phyloP scores from a whole-genome alignment of 106 monocot genomes.

The Dioscorea alata region DNA sequence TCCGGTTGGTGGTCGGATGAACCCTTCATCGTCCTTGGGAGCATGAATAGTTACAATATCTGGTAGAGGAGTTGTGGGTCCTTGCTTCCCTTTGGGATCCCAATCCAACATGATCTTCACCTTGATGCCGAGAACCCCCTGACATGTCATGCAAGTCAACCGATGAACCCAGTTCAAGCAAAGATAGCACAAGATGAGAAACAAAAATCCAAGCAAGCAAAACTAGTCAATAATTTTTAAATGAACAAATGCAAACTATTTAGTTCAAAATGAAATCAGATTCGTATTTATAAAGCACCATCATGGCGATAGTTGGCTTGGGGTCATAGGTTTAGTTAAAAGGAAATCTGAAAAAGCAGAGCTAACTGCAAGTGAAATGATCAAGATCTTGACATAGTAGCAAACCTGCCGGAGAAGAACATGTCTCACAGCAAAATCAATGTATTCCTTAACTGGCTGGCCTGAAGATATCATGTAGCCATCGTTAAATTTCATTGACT shows the following conservation, averaged over 20 bases:
- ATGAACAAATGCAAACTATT: no score
- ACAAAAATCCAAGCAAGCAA: neutral
- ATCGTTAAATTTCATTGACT: neutral
- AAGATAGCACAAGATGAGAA: neutral
- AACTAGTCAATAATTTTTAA: no score
- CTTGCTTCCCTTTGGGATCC: neutral
- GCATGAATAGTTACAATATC: neutral
- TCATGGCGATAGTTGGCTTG: no score
- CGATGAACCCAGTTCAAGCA: no score
- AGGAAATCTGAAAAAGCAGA: no score
- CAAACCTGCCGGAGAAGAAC: neutral
- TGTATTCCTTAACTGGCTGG: neutral
- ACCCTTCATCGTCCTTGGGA: neutral
- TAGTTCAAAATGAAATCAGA: no score
- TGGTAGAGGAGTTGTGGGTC: neutral
- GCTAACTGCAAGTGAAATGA: no score
- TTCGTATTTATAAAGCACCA: no score
- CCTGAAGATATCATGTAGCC: neutral
- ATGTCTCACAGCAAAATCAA: neutral
- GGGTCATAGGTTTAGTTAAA: no score
- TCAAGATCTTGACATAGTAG: neutral
- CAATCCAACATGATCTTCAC: slow-evolving; percentile 1
- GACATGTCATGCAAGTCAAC: no score
- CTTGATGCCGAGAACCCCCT: neutral
- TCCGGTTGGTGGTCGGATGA: neutral